These are phyloP conservation scores for Saccharomyces hybrid DNA, from an alignment of 1,139 yeast genomes.

Conservation along the genomic window DNA sequence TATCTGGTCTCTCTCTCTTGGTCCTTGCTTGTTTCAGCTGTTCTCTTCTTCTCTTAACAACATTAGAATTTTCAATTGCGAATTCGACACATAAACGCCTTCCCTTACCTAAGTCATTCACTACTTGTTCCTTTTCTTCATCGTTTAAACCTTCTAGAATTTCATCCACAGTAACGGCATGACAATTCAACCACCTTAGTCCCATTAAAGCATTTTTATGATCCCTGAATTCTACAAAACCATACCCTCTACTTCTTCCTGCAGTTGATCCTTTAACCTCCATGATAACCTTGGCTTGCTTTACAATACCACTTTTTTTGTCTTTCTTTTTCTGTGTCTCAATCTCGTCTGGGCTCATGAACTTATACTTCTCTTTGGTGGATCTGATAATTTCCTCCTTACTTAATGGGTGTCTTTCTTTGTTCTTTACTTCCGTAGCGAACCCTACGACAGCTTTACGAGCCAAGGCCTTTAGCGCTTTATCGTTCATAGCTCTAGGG, in stretches of 20 bases:
- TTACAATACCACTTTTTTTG: constrained; percentile 80
- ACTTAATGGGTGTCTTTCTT: constrained; percentile 71
- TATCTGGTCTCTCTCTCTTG: constrained; percentile 27
- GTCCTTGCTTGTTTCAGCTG: constrained; percentile 45
- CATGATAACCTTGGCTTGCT: constrained; percentile 86
- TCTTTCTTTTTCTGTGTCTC: constrained; percentile 46
- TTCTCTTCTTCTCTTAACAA: constrained; percentile 82
- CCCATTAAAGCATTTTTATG: constrained; percentile 95
- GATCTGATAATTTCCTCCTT: constrained; percentile 87
- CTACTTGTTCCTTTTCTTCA: constrained; percentile 52
- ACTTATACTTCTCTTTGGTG: constrained; percentile 51
- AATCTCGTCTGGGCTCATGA: constrained; percentile 41
- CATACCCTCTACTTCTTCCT: constrained; percentile 95
- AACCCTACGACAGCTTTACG: constrained; percentile 92
- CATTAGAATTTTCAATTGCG: constrained; percentile 92
- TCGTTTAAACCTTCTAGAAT: constrained; percentile 64
- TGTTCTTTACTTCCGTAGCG: constrained; percentile 82
- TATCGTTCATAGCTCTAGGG: constrained; percentile 87
- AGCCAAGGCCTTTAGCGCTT: constrained; percentile 83
- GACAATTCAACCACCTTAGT: constrained; percentile 93
- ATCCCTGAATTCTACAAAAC: constrained; percentile 88
- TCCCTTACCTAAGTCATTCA: constrained; percentile 46
- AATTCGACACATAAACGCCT: constrained; percentile 88
- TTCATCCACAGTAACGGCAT: constrained; percentile 67
- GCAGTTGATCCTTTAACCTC: constrained; percentile 81